phyloP scores from a whole-genome alignment of 2,329 filamentous ascomycete species.

The Fusarium devonianum region DNA sequence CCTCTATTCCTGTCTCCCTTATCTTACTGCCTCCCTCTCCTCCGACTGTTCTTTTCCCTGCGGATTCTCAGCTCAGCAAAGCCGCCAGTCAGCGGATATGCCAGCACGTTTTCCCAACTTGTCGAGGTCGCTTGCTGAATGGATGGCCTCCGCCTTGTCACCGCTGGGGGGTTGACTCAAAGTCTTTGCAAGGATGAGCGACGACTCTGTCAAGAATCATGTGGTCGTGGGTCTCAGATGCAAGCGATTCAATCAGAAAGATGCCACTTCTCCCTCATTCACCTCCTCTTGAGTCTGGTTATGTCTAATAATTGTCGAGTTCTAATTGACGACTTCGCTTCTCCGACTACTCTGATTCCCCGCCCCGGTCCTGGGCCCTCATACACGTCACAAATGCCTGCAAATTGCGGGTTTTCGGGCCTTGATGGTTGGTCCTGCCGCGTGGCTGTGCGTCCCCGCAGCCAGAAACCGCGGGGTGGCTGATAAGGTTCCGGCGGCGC shows the following conservation, averaged over 20 bases:
- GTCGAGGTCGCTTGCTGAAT: constrained; percentile 3
- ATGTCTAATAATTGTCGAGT: background rate
- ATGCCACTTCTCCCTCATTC: background rate
- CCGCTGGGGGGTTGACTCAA: constrained; percentile 9
- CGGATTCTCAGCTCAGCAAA: background rate
- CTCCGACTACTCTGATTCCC: constrained; percentile 12
- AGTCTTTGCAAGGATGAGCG: no score
- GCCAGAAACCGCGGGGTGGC: constrained; percentile 35
- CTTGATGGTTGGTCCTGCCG: constrained; percentile 20
- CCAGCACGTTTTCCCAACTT: constrained; percentile 6
- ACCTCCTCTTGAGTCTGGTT: background rate
- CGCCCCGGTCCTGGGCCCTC: constrained; percentile 4
- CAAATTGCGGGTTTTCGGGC: constrained; percentile 8
- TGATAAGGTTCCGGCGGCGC: constrained; percentile 34
- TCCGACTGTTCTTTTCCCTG: background rate
- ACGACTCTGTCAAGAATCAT: no score
- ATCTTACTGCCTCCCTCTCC: constrained; percentile 16
- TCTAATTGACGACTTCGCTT: background rate
- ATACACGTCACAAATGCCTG: constrained; percentile 22
- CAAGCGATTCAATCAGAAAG: background rate
- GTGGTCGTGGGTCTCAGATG: background rate
- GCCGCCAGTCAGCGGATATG: no score
- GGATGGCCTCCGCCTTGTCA: constrained; percentile 11
- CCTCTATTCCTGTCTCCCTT: constrained; percentile 13
- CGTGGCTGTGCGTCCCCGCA: constrained; percentile 20